These are phyloP conservation scores for Halophytophthora polymorphica DNA, from an alignment of 352 stramenopile species.

Conservation along the genomic window DNA sequence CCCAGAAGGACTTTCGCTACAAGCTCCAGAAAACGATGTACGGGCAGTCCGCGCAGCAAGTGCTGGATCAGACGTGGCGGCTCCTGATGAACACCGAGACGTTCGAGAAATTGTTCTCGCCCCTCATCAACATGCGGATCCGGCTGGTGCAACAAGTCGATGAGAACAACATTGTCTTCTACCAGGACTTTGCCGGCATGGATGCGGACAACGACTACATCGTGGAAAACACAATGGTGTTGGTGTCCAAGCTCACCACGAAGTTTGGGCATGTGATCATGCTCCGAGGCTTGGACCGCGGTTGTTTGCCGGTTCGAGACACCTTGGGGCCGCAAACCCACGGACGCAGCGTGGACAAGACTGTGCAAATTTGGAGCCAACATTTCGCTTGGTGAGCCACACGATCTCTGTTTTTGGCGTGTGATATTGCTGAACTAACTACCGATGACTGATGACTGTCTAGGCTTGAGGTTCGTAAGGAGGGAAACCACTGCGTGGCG, in stretches of 20 bases:
- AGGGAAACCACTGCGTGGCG: neutral
- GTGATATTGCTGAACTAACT: too few relatives aligned
- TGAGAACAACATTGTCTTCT: constrained; percentile 10
- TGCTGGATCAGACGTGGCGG: neutral
- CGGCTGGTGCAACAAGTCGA: constrained; percentile 5
- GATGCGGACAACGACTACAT: constrained; percentile 1
- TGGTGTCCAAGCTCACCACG: neutral
- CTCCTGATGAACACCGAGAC: constrained; percentile 1
- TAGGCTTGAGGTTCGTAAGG: too few relatives aligned
- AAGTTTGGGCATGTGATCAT: neutral
- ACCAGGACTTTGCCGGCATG: constrained; percentile 3
- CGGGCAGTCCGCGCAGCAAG: neutral
- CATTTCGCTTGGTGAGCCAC: too few relatives aligned
- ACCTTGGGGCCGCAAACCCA: too few relatives aligned
- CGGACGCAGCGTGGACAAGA: too few relatives aligned
- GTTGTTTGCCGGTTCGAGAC: neutral
- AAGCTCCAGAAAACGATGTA: constrained; percentile 7
- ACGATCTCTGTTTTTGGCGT: too few relatives aligned
- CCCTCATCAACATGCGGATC: neutral
- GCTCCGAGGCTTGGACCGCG: neutral
- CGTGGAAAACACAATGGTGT: constrained; percentile 2
- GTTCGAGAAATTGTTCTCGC: neutral
- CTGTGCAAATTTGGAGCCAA: too few relatives aligned
- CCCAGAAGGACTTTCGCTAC: constrained; percentile 5
- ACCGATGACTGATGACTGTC: too few relatives aligned